phyloP scores from a whole-genome alignment of 768 basidiomycete species.

The Russula griseocarnosa region DNA sequence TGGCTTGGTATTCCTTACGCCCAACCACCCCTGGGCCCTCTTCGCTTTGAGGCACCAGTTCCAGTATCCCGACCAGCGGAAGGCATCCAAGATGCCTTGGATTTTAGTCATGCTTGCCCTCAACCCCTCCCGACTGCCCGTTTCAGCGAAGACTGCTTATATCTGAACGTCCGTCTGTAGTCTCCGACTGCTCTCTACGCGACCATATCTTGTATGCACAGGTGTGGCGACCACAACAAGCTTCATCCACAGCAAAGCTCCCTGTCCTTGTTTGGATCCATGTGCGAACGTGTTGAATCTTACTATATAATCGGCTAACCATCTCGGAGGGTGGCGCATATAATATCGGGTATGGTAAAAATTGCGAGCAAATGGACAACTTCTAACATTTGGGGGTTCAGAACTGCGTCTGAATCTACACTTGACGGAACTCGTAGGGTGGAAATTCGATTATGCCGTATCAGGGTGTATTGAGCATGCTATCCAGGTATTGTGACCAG shows the following conservation, averaged over 20 bases:
- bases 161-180: slow-evolving; percentile 43
- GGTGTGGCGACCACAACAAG: slow-evolving; percentile 35
- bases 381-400: slow-evolving; percentile 27
- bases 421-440: slow-evolving; percentile 47
- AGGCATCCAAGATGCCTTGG: slow-evolving; percentile 41
- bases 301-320: neutral
- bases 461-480: neutral
- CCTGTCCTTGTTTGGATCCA: slow-evolving; percentile 38
- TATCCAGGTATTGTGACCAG: slow-evolving; percentile 45
- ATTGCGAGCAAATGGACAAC: slow-evolving; percentile 37
- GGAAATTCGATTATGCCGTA: neutral
- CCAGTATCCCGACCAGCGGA: slow-evolving; percentile 36
- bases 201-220: slow-evolving; percentile 13
- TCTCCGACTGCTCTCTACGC: neutral
- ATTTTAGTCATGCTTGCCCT: slow-evolving; percentile 55
- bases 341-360: slow-evolving; percentile 39
- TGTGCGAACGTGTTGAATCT: slow-evolving; percentile 28
- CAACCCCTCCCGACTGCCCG: slow-evolving; percentile 44
- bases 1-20: slow-evolving; percentile 65
- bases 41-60: slow-evolving; percentile 56
- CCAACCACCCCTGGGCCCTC: slow-evolving; percentile 48
- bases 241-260: slow-evolving; percentile 29
- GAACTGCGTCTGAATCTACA: slow-evolving; percentile 42
- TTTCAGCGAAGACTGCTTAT: slow-evolving; percentile 52
- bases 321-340: slow-evolving; percentile 46